Conservation (phyloP, 2,329 filamentous ascomycete species). For the Aspergillus udagawae region DNA sequence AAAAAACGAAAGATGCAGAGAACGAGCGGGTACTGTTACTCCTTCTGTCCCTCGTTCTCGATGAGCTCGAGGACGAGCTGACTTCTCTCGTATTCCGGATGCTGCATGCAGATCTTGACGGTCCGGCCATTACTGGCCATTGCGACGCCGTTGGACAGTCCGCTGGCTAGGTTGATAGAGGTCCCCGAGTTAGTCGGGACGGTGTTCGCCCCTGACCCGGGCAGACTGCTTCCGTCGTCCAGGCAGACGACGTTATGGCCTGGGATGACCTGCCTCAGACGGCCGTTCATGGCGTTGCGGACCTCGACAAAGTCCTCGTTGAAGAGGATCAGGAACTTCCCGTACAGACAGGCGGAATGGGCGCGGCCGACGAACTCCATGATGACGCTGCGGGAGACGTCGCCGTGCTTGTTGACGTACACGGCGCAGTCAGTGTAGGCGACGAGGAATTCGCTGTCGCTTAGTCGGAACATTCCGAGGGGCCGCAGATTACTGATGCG, state of each 20-base stretch:
- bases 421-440: conserved; percentile 95
- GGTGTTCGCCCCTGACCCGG: conserved; percentile 36
- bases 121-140: conserved; percentile 55
- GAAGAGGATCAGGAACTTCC: conserved; percentile 87
- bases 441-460: conserved; percentile 85
- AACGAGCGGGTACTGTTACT: conserved; percentile 25
- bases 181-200: conserved; percentile 39
- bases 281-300: conserved; percentile 90
- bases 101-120: conserved; percentile 92
- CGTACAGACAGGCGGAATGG: conserved; percentile 80
- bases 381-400: conserved; percentile 87
- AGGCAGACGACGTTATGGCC: conserved; percentile 85
- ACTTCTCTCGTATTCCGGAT: conserved; percentile 77
- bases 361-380: conserved; percentile 99
- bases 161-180: conserved; percentile 23
- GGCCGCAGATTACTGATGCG: conserved; percentile 80
- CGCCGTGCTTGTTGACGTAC: conserved; percentile 97
- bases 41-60: conserved; percentile 78
- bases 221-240: conserved; percentile 64
- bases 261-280: conserved; percentile 88
- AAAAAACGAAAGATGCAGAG: neutral
- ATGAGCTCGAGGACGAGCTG: conserved; percentile 91
- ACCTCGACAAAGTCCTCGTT: conserved; percentile 97
- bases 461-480: conserved; percentile 93
- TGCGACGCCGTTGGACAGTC: conserved; percentile 32